Evolutionary conservation across 192 early-diverging fungal species (phyloP).

Genomic region (Cladochytrium replicatum): DNA sequence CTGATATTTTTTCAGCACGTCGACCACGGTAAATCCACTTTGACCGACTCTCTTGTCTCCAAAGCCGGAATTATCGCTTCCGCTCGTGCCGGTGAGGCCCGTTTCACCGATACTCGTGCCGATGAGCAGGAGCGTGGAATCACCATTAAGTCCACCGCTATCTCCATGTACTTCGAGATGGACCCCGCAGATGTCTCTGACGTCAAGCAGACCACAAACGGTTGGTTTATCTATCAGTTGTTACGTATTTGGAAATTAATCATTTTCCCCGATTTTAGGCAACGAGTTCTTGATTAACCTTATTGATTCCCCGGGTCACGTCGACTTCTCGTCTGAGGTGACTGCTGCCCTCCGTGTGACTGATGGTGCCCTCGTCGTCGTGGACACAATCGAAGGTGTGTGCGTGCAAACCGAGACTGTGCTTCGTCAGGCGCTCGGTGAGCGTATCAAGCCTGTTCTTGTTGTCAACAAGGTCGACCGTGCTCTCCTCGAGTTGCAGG

Average conservation of each 20-base stretch:
- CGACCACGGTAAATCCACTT: conserved; percentile 85
- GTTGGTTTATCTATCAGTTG: too few relatives aligned
- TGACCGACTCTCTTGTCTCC: conserved; percentile 80
- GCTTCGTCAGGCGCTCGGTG: conserved; percentile 76
- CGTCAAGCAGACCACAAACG: conserved; percentile 70
- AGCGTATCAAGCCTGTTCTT: conserved; percentile 81
- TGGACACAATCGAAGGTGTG: conserved; percentile 80
- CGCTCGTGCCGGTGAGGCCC: conserved; percentile 73
- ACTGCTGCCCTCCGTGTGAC: conserved; percentile 85
- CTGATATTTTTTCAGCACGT: too few relatives aligned
- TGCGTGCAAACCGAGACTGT: conserved; percentile 88
- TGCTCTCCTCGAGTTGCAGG: conserved; percentile 73
- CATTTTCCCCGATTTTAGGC: conserved; percentile 20
- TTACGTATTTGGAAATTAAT: too few relatives aligned
- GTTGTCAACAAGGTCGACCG: conserved; percentile 91
- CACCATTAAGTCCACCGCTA: conserved; percentile 89
- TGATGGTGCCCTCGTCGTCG: conserved; percentile 83
- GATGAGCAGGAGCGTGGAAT: conserved; percentile 90
- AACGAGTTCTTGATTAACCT: conserved; percentile 81
- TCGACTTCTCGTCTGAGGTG: conserved; percentile 87
- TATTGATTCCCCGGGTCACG: conserved; percentile 88
- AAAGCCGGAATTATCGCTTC: conserved; percentile 87
- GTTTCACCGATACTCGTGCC: conserved; percentile 78
- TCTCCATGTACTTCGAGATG: conserved; percentile 87
- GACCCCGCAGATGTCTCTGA: conserved; percentile 58